Base-by-base conservation (phyloP, 768 basidiomycete genomes). In the Amanita pallidorosea region DNA sequence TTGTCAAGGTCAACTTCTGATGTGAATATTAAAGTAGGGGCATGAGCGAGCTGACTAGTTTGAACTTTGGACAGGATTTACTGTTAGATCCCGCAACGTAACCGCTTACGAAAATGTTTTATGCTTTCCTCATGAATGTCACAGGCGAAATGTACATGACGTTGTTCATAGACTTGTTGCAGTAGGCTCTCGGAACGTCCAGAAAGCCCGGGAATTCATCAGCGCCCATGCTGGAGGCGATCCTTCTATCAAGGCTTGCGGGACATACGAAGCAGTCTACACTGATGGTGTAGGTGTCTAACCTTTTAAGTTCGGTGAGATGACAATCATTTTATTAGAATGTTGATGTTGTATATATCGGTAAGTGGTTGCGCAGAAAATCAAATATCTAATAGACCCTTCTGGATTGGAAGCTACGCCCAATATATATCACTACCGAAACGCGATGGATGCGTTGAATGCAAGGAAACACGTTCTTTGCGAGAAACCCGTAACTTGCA, bases 401-500 rank as follows among this genome's bases (percentile, higher is more conserved):
- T 47, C 17, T 42, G 18, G 35, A 17, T 36, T 20, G 40, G 11
- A 23, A 83, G 88, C 86, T 7, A 90, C 90, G 2, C 92, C 92
- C 3, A 88, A 95, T 62, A 85, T 87, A 1, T 71, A 76, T 53
- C 92, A 95, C 69, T 88, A 90, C 62, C 69, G 72, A 54, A 88
- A 88, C 59, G 79, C 88, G 0, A 66, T 83, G 56, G 83, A 78
- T 51, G 85, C 86, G 7, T 78, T 94, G 58, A 75, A 77, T 55
- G 85, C 84, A 4, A 81, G 80, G 52, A 95, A 93, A 65, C 80
- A 91, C 63, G 81, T 94, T 37, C 78, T 94, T 22, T 88, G 88
- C 65, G 91, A 95, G 66, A 94, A 95, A 53, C 88, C 89, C 0
- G 83, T 87, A 47, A 93, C 91, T 1, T 76, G 72, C 54, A 92